Conservation (phyloP, 176 grass and related monocot genomes). For the Zea mays region Zm-B73-REFERENCE-NAM-5.0 NC_050096.1:263752501-263753000, state of each 20-base stretch:
- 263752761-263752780: not conserved
- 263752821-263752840: not conserved
- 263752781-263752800: not conserved
- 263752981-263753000: conserved; percentile 88
- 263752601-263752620: not conserved
- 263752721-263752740: not conserved
- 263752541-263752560: not conserved
- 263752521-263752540: not conserved
- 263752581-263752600: not conserved
- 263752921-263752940: conserved; percentile 15
- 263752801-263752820: not conserved
- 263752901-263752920: not conserved
- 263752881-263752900: not conserved
- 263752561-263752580: not conserved
- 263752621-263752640: not conserved
- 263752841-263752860: not conserved
- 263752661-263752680: not conserved
- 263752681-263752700: not conserved
- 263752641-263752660: not conserved
- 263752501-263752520: not conserved
- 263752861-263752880: not conserved
- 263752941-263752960: conserved; percentile 65
- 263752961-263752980: conserved; percentile 88
- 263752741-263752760: not conserved
- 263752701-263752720: not conserved